Conservation (phyloP, 2,329 filamentous ascomycete species). For the Ophiostoma quercus region DNA sequence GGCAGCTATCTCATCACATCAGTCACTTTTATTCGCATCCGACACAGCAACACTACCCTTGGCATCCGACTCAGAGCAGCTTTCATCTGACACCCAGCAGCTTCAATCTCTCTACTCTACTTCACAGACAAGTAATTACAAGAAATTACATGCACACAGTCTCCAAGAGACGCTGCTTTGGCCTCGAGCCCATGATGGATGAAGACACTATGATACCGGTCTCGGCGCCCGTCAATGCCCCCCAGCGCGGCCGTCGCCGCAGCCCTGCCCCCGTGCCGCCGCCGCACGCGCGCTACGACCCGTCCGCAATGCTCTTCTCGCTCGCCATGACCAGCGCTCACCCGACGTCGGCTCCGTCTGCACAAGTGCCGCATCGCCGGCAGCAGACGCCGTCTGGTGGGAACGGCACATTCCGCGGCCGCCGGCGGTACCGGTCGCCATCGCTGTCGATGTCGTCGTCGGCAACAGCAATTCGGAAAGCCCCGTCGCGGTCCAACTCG, state of each 20-base stretch:
- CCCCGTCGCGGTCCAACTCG: constrained; percentile 15
- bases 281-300: neutral
- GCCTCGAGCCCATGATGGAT: neutral
- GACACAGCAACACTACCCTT: neutral
- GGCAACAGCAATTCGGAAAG: constrained; percentile 22
- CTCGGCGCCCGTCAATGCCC: neutral
- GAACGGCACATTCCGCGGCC: constrained; percentile 40
- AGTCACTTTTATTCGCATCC: neutral
- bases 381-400: constrained; percentile 33
- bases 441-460: constrained; percentile 26
- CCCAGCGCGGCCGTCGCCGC: constrained; percentile 22
- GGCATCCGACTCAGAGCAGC: no score
- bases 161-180: neutral
- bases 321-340: constrained; percentile 14
- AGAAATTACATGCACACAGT: neutral
- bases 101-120: neutral
- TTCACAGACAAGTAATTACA: neutral
- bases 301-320: neutral
- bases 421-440: constrained; percentile 39
- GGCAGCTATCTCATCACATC: neutral
- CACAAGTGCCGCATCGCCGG: neutral
- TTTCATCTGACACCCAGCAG: no score
- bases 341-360: neutral
- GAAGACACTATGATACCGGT: neutral
- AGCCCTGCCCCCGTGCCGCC: constrained; percentile 17